phyloP scores from a whole-genome alignment of 257 asterid species.

The Jasminum sambac region DNA sequence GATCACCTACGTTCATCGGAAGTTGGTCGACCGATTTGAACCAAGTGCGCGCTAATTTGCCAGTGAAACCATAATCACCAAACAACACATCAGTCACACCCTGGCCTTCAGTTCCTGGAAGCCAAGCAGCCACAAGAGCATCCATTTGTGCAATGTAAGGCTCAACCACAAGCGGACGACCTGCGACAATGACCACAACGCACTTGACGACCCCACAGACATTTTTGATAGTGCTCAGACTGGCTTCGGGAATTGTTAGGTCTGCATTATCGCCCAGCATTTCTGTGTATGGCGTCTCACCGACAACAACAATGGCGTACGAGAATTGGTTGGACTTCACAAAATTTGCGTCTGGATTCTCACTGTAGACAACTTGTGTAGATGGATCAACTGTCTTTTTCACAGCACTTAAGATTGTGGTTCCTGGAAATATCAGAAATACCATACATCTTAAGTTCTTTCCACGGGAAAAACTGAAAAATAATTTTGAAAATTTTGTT shows the following conservation, averaged over 20 bases:
- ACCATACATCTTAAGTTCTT: too few species aligned
- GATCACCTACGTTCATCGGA: slow-evolving; percentile 66
- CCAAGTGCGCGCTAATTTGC: slow-evolving; percentile 63
- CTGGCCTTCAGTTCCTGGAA: slow-evolving; percentile 65
- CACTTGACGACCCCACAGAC: slow-evolving; percentile 46
- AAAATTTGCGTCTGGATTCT: slow-evolving; percentile 33
- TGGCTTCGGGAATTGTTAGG: slow-evolving; percentile 43
- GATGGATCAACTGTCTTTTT: slow-evolving; percentile 47
- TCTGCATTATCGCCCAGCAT: slow-evolving; percentile 40
- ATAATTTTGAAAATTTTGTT: too few species aligned
- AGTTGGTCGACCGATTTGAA: slow-evolving; percentile 58
- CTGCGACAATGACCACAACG: slow-evolving; percentile 50
- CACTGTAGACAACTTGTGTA: slow-evolving; percentile 38
- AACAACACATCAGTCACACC: slow-evolving; percentile 58
- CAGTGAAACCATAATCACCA: slow-evolving; percentile 58
- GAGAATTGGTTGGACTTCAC: slow-evolving; percentile 39
- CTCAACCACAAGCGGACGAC: slow-evolving; percentile 52
- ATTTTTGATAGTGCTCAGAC: slow-evolving; percentile 36
- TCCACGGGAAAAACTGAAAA: background rate
- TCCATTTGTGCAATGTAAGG: slow-evolving; percentile 44
- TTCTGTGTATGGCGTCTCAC: slow-evolving; percentile 57
- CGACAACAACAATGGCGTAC: slow-evolving; percentile 55
- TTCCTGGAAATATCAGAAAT: slow-evolving; percentile 39
- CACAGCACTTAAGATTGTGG: slow-evolving; percentile 50
- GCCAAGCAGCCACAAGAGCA: slow-evolving; percentile 68